Evolutionary conservation across 2,329 filamentous ascomycete genomes (phyloP), one percentile per base, ranked within the genome.

Genomic region (Ophiostoma sp.): DNA sequence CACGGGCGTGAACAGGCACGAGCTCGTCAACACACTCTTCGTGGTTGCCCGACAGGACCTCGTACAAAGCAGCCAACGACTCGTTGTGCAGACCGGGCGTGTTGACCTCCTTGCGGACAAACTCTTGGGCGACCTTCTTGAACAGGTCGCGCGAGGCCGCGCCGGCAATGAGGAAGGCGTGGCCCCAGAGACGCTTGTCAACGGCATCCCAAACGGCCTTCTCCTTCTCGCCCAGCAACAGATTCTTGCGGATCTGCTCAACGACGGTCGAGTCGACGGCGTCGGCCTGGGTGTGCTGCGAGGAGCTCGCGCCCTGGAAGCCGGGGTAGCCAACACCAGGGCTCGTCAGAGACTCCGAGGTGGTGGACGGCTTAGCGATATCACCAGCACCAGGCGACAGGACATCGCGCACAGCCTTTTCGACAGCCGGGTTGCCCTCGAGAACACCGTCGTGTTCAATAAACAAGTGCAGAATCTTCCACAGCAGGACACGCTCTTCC

Each of bases 11-110:
- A 2, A 92, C 91, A 5, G 96, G 95, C 0, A 99, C 96, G 72
- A 99, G 90, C 81, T 98, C 95, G 80, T 99, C 96, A 19, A 98
- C 91, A 76, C 94, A 97, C 78, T 99, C 96, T 76, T 98, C 95
- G 73, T 92, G 90, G 79, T 98, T 99, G 0, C 96, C 95, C 31
- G 95, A 96, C 75, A 99, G 91, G 0, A 98, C 91, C 79, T 97
- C 94, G 81, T 99, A 99, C 3, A 99, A 84, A 0, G 95, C 94
- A 39, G 95, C 95, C 63, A 99, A 86, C 1, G 95, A 93, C 81
- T 98, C 93, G 71, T 94, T 94, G 77, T 92, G 93, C 71, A 91
- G 90, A 1, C 93, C 90, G 3, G 91, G 85, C 70, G 91, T 91
- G 80, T 96, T 97, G 72, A 99, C 93, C 81, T 99, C 96, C 78